phyloP scores from a whole-genome alignment of 805 yeast genomes.

The Osmozyma mogii region DNA sequence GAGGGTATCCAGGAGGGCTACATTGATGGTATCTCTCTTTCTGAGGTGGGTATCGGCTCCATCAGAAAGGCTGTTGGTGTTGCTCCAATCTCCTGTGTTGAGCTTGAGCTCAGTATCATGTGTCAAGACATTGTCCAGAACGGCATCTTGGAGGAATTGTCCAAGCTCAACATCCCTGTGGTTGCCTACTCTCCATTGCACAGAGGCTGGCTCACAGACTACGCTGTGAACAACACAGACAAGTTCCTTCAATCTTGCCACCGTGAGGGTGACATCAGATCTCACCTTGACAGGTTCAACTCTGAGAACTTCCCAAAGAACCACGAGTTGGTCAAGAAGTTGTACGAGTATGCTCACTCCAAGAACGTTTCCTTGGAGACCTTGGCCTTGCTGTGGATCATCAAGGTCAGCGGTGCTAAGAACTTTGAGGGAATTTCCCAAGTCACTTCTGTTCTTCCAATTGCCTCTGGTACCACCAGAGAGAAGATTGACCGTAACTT shows the following conservation, averaged over 20 bases:
- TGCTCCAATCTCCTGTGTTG: conserved; percentile 59
- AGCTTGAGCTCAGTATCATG: conserved; percentile 71
- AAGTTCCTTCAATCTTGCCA: conserved; percentile 24
- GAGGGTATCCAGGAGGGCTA: conserved; percentile 55
- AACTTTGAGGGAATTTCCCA: conserved; percentile 34
- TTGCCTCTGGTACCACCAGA: conserved; percentile 67
- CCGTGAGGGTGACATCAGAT: conserved; percentile 49
- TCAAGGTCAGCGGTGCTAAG: conserved; percentile 62
- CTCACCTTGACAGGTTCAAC: conserved; percentile 46
- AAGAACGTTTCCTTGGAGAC: conserved; percentile 51
- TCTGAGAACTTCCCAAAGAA: conserved; percentile 53
- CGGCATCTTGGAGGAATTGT: conserved; percentile 56
- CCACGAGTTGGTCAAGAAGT: conserved; percentile 36
- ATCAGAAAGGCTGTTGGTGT: conserved; percentile 50
- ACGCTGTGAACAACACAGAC: conserved; percentile 30
- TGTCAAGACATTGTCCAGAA: conserved; percentile 51
- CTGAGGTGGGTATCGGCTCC: conserved; percentile 62
- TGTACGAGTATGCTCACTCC: conserved; percentile 43
- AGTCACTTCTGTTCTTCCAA: conserved; percentile 58
- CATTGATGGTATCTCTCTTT: conserved; percentile 63
- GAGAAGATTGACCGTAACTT: conserved; percentile 58
- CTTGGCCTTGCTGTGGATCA: conserved; percentile 31
- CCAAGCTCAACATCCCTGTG: conserved; percentile 53
- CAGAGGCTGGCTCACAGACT: conserved; percentile 70
- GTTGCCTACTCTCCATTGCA: conserved; percentile 82